Evolutionary conservation across 495 filamentous ascomycete genomes (phyloP), one percentile per base, ranked within the genome.

Genomic region (Hyaloscypha variabilis): DNA sequence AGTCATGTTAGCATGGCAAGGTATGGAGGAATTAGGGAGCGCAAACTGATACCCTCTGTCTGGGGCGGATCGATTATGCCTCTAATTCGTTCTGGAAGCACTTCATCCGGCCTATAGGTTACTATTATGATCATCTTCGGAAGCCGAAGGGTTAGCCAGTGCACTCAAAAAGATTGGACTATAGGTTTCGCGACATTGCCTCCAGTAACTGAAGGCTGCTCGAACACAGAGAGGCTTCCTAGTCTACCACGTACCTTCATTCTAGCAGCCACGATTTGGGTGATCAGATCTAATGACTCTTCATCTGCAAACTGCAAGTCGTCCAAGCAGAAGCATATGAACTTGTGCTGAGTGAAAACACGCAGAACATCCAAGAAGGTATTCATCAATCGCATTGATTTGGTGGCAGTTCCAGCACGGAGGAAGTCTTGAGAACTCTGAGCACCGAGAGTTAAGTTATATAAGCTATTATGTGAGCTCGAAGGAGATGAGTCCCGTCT

Each of bases 251-350:
- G 19, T 46, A 46, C 39, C 39, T 90, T 91, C 28, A 96, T 81
- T 69, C 87, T 88, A 5, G 87, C 83, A 51, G 78, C 77, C 21
- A 96, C 83, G 49, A 96, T 90, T 68, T 89, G 87, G 59, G 85
- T 81, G 26, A 96, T 87, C 63, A 96, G 77, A 54, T 96, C 91
- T 42, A 92, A 76, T 5, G 89, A 93, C 69, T 97, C 93, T 53
- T 91, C 86, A 69, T 97, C 93, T 21, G 92, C 91, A 72, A 89
- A 92, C 69, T 96, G 92, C 21, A 96, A 78, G 72, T 97, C 93
- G 71, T 97, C 93, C 6, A 96, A 76, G 67, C 88, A 92, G 42
- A 96, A 84, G 70, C 89, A 92, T 39, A 96, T 91, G 71, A 96
- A 85, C 69, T 90, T 91, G 67, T 89, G 87, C 4, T 87, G 82